A percentile compares a stretch with the other conserved stretches of the same genome.
phyloP scores from a whole-genome alignment of 1,139 yeast species.

The Pichia sp. region DNA sequence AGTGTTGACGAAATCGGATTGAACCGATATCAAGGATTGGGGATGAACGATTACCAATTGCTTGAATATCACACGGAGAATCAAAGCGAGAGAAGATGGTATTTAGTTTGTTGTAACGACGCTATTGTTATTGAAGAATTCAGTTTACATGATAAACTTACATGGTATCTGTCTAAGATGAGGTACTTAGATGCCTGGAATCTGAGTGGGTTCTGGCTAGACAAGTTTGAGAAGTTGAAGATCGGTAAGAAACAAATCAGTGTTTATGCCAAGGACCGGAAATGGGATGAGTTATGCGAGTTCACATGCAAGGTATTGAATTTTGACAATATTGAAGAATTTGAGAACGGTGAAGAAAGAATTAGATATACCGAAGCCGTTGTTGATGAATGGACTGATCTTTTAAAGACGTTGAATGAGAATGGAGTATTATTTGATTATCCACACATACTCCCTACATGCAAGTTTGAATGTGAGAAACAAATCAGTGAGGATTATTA shows the following conservation, averaged over 20 bases:
- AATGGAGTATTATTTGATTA: constrained; percentile 47
- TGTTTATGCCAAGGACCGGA: constrained; percentile 43
- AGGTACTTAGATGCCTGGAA: constrained; percentile 73
- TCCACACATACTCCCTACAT: constrained; percentile 53
- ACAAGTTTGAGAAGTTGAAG: constrained; percentile 49
- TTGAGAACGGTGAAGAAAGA: constrained; percentile 15
- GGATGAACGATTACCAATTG: constrained; percentile 78
- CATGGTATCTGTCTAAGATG: constrained; percentile 65
- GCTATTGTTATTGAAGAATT: constrained; percentile 70
- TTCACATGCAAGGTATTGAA: constrained; percentile 47
- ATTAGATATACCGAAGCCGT: constrained; percentile 34
- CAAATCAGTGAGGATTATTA: constrained; percentile 42
- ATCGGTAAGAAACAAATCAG: constrained; percentile 68
- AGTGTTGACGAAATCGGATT: constrained; percentile 81
- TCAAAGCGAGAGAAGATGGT: constrained; percentile 45
- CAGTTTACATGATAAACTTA: constrained; percentile 62
- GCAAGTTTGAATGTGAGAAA: constrained; percentile 18
- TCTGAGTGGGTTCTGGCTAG: constrained; percentile 58
- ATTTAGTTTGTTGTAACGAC: constrained; percentile 76
- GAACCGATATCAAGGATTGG: constrained; percentile 55
- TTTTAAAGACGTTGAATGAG: constrained; percentile 56
- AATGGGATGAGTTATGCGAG: constrained; percentile 58
- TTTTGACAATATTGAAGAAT: constrained; percentile 15
- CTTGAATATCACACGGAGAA: constrained; percentile 29
- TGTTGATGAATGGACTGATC: constrained; percentile 60